These are phyloP conservation scores for Fusarium sp. DNA, from an alignment of 2,329 filamentous ascomycete genomes.

Conservation along the genomic window DNA sequence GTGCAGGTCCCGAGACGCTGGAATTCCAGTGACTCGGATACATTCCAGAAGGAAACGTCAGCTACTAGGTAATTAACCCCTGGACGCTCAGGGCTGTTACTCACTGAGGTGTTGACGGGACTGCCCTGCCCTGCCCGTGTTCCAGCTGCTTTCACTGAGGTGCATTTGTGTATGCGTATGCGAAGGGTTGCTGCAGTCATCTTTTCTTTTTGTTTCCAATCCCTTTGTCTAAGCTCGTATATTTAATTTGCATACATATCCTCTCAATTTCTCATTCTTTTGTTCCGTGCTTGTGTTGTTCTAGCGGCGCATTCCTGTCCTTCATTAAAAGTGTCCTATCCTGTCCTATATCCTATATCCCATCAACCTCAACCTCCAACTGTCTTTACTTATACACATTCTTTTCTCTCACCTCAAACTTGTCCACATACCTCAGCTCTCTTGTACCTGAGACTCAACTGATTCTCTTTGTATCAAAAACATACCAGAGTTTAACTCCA, in stretches of 20 bases:
- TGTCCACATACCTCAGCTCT: slow-evolving; percentile 7
- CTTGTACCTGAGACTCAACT: slow-evolving; percentile 2
- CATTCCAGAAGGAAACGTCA: slow-evolving; percentile 33
- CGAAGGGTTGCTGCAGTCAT: not conserved
- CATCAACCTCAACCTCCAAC: not conserved
- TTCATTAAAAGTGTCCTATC: slow-evolving; percentile 4
- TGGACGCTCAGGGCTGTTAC: not conserved
- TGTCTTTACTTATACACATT: not conserved
- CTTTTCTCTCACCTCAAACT: slow-evolving; percentile 12
- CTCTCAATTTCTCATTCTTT: not conserved
- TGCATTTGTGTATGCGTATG: not conserved
- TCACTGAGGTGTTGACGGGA: slow-evolving; percentile 1
- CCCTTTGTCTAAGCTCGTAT: slow-evolving; percentile 8
- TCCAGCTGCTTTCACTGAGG: not conserved
- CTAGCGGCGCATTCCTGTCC: slow-evolving; percentile 16
- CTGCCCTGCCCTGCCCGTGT: too few relatives aligned
- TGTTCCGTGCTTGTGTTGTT: not conserved
- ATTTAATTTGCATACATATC: slow-evolving; percentile 19
- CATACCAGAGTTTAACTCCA: slow-evolving; percentile 20
- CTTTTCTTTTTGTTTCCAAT: not conserved
- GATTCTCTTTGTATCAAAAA: slow-evolving; percentile 31
- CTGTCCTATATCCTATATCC: not conserved
- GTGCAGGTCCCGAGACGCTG: slow-evolving; percentile 5
- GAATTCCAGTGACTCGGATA: slow-evolving; percentile 33
- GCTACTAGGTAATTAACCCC: not conserved